Percentiles rank a stretch among this genome's conserved stretches.
phyloP scores from a whole-genome alignment of 1,284 basidiomycete species.

The Cutaneotrichosporon arboriforme region DNA sequence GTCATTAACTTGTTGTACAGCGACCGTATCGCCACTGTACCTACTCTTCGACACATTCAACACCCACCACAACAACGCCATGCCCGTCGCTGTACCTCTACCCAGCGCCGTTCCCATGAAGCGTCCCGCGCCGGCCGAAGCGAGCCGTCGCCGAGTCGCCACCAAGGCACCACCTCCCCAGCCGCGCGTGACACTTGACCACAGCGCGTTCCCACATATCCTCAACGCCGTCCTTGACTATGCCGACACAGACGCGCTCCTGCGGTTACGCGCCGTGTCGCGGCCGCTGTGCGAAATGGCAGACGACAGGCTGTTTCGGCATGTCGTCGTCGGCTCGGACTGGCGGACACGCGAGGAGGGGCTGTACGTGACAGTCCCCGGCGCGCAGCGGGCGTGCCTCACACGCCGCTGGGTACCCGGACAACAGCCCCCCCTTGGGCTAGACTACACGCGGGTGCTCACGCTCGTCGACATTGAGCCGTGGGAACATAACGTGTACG shows the following conservation, averaged over 20 bases:
- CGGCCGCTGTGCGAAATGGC: background rate
- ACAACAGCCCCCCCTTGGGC: background rate
- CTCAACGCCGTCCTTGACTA: background rate
- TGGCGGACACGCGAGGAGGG: background rate
- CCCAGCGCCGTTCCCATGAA: too few species aligned
- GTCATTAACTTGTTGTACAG: too few species aligned
- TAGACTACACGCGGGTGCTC: background rate
- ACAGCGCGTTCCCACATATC: constrained; percentile 3
- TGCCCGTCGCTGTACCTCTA: too few species aligned
- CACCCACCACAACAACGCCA: too few species aligned
- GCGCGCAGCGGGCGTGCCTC: background rate
- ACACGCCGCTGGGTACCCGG: background rate
- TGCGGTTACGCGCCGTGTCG: background rate
- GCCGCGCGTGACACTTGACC: background rate
- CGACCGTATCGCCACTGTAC: too few species aligned
- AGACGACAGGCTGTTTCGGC: constrained; percentile 1
- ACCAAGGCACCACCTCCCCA: background rate
- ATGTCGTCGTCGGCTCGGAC: constrained; percentile 1
- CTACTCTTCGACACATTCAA: too few species aligned
- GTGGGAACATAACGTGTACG: background rate
- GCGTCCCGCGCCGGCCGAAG: too few species aligned
- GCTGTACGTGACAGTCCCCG: background rate
- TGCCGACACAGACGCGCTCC: background rate
- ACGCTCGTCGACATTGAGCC: background rate
- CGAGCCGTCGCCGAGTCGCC: too few species aligned